Base-by-base conservation (phyloP, 2,329 filamentous ascomycete species). In the Ophiostoma angusticollis region DNA sequence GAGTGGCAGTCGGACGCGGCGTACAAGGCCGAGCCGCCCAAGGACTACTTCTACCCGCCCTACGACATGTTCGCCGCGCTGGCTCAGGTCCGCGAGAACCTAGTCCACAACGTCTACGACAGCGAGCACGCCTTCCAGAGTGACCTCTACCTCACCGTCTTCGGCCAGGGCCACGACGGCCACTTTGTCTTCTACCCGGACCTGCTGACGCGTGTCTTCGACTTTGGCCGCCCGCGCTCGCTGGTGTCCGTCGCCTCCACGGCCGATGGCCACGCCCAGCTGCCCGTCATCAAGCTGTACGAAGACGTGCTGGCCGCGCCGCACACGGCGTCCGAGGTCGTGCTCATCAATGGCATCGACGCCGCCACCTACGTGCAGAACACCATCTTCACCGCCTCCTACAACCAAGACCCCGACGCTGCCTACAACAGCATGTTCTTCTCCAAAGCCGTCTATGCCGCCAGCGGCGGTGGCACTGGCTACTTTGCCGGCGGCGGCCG, bases 261-360 rank as follows among this genome's bases (percentile, higher is more conserved):
- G 18, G 50, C n/a, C 23, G 18, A 13, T 21, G 31, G 38, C 27
- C 37, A 38, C 39, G 13, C 47, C 48, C n/a, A n/a, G 8, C 41
- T 54, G 37, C 54, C 57, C 41, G 61, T 66, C 9, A 62, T 78
- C n/a, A 67, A 66, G 40, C 58, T 74, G 3, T 73, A 74, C 38
- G 43, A 40, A 9, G 37, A 48, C 33, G 31, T 50, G 35, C 17
- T 45, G 16, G 27, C 51, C 44, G 39, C 14, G 16, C 28, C 37
- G 9, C 25, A 29, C 6, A 41, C 49, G 5, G 50, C 51, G 2
- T 45, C 47, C 7, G 24, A 36, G 8, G 48, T 57, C 6, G 47
- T 45, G 14, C 44, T 45, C 16, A 55, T 57, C 48, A 53, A 57
- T 32, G 53, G 53, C 28, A 35, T 49, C 6, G 49, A 53, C 18